Evolutionary conservation across 352 stramenopile species (phyloP).

Genomic region (Globisporangium nodosum): DNA sequence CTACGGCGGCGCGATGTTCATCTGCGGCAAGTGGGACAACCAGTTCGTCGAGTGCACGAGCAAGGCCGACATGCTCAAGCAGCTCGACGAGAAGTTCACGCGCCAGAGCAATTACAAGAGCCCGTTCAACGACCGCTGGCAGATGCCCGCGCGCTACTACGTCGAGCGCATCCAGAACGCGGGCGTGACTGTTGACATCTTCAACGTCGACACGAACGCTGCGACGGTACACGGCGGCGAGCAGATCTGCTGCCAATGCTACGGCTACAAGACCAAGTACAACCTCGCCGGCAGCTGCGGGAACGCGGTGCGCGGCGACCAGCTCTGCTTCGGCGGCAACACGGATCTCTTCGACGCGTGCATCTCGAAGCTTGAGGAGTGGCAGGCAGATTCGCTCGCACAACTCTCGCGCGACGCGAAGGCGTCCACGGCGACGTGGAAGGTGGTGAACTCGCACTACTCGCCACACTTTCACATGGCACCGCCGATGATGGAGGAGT

Average conservation of each 20-base stretch:
- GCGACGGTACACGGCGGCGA: constrained; percentile 50
- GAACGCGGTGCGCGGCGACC: constrained; percentile 38
- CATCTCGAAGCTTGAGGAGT: constrained; percentile 44
- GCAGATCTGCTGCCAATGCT: constrained; percentile 78
- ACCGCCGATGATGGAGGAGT: constrained; percentile 57
- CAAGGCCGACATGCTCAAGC: constrained; percentile 52
- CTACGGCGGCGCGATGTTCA: constrained; percentile 65
- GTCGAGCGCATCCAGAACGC: constrained; percentile 37
- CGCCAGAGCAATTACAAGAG: constrained; percentile 55
- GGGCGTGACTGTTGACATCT: constrained; percentile 55
- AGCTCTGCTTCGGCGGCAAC: constrained; percentile 43
- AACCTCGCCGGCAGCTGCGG: constrained; percentile 30
- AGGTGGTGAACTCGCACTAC: constrained; percentile 76
- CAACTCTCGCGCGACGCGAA: constrained; percentile 45
- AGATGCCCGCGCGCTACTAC: constrained; percentile 62
- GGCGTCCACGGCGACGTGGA: constrained; percentile 55
- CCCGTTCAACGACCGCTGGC: constrained; percentile 60
- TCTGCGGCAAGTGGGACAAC: constrained; percentile 66
- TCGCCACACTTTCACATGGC: constrained; percentile 70
- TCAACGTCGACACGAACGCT: constrained; percentile 64
- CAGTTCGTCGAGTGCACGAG: constrained; percentile 53
- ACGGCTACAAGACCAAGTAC: constrained; percentile 63
- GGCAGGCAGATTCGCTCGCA: constrained; percentile 55
- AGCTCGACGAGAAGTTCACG: constrained; percentile 62
- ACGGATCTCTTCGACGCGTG: constrained; percentile 57